Evolutionary conservation across 306 rosid species (phyloP), one percentile per base, ranked within the genome.

Genomic region (Benincasa hispida): DNA sequence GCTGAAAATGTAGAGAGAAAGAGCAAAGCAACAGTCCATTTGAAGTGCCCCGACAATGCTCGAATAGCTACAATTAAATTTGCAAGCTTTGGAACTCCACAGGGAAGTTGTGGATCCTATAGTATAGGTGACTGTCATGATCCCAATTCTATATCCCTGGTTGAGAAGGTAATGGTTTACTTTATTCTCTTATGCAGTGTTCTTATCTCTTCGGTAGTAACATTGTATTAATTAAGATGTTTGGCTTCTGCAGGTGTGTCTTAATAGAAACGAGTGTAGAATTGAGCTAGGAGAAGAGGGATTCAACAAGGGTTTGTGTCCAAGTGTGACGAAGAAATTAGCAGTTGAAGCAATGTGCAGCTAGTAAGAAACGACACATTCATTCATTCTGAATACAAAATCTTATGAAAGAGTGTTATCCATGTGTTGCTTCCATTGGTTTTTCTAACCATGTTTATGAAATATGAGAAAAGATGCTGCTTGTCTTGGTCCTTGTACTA

Each of bases 71-170:
- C 86, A 5, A 80, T 92, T 39, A 88, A 84, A 78, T 91, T 93
- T 80, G 93, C 96, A 60, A 93, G 96, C 89, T 93, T 87, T 60
- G 98, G 94, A 74, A 88, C 76, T 53, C 98, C 97, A 50, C 78
- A 89, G 9, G 98, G 98, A 66, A 80, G 82, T 42, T 93, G 98
- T 85, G 95, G 98, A 30, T 88, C 95, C 59, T 89, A 79, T 69
- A 53, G 75, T 5, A 77, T 72, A 50, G 98, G 98, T 61, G 85
- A 86, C 80, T 93, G 98, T 81, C 98, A 93, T 19, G 85, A 91
- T 82, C 93, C 96, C 19, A 80, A 82, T 77, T 88, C 96, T 78
- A 79, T 28, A 78, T 78, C 76, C 58, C 82, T 81, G 82, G 88
- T 89, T 65, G 91, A 91, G 76, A 91, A 93, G 96, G 98, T 88